These are phyloP conservation scores for Lichtheimia corymbifera DNA, from an alignment of 371 early-diverging fungal species.

Conservation along the genomic window DNA sequence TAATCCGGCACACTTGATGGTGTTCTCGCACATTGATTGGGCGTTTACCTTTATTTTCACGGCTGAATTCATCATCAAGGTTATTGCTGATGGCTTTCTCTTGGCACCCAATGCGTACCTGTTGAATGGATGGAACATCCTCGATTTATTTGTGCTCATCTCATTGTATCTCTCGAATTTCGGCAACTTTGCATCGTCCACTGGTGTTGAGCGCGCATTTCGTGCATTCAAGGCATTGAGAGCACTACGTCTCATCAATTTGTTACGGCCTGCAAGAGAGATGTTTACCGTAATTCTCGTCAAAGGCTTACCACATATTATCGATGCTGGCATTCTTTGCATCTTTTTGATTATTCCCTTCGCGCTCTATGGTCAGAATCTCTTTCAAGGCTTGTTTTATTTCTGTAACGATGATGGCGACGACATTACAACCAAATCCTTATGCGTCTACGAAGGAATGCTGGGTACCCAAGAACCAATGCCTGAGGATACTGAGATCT, in stretches of 20 bases:
- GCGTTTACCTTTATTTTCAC: slow-evolving; percentile 61
- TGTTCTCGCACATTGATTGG: slow-evolving; percentile 41
- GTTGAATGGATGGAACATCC: slow-evolving; percentile 61
- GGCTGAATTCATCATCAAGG: slow-evolving; percentile 61
- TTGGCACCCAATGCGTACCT: slow-evolving; percentile 71
- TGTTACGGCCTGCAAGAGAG: slow-evolving; percentile 55
- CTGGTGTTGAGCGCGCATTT: slow-evolving; percentile 57
- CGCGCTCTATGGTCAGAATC: slow-evolving; percentile 66
- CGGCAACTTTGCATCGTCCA: slow-evolving; percentile 44
- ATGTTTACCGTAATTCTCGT: slow-evolving; percentile 64
- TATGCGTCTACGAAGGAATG: slow-evolving; percentile 47
- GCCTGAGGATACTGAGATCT: slow-evolving; percentile 35
- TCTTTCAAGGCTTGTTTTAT: slow-evolving; percentile 62
- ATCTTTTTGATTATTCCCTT: slow-evolving; percentile 66
- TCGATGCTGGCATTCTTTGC: slow-evolving; percentile 60
- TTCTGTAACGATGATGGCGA: slow-evolving; percentile 60
- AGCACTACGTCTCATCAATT: slow-evolving; percentile 65
- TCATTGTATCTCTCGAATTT: slow-evolving; percentile 59
- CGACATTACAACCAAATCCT: slow-evolving; percentile 19
- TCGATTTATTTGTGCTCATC: slow-evolving; percentile 68
- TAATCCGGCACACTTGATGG: slow-evolving; percentile 16
- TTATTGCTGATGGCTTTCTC: slow-evolving; percentile 68
- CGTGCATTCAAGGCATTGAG: slow-evolving; percentile 68
- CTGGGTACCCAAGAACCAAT: slow-evolving; percentile 35
- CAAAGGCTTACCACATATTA: slow-evolving; percentile 58